phyloP scores from a whole-genome alignment of 192 early-diverging fungal species.

The Backusella westeae region DNA sequence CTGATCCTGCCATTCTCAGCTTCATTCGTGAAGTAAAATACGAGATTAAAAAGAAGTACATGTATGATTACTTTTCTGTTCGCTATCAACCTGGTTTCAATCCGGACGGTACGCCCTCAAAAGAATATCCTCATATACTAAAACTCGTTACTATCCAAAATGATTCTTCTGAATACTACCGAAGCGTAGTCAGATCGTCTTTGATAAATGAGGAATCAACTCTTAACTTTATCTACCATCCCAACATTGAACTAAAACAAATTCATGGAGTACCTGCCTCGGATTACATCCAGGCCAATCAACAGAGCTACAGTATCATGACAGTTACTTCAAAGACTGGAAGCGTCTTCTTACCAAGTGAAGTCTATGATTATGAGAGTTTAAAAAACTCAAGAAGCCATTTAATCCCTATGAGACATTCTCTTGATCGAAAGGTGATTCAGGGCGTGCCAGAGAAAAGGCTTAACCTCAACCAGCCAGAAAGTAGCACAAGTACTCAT shows the following conservation, averaged over 20 bases:
- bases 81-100: background rate
- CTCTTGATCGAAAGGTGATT: background rate
- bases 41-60: background rate
- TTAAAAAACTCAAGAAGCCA: background rate
- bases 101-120: background rate
- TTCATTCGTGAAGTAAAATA: background rate
- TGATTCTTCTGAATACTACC: too few species aligned
- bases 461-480: background rate
- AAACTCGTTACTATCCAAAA: background rate
- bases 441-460: background rate
- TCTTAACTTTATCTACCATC: background rate
- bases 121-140: background rate
- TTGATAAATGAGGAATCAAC: background rate
- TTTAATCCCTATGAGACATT: background rate
- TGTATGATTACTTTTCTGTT: slow-evolving; percentile 10
- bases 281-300: background rate
- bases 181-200: background rate
- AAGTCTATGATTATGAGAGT: background rate
- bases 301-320: background rate
- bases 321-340: background rate
- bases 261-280: background rate
- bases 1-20: slow-evolving; percentile 2
- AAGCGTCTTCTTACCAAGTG: background rate
- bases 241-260: too few species aligned
- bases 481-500: background rate